Evolutionary conservation across 2,329 filamentous ascomycete genomes (phyloP).

Genomic region (Dendrostoma leiphaemia): DNA sequence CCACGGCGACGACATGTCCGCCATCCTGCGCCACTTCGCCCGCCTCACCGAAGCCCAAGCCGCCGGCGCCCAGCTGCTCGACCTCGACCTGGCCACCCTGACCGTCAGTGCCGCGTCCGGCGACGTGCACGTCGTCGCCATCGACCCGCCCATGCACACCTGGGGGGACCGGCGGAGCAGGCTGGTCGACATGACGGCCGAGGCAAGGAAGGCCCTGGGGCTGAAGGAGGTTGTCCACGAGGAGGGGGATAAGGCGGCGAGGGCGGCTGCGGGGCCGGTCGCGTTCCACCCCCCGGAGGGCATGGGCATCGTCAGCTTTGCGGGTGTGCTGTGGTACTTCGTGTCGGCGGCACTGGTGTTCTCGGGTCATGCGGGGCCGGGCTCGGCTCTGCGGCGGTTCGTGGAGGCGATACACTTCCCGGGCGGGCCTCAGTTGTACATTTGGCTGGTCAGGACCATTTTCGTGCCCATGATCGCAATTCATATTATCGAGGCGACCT

Average conservation of each 20-base stretch:
- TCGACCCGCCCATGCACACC: slow-evolving; percentile 68
- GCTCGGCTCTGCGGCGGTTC: slow-evolving; percentile 46
- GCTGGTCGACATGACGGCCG: slow-evolving; percentile 68
- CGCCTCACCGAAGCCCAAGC: slow-evolving; percentile 44
- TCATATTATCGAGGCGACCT: slow-evolving; percentile 63
- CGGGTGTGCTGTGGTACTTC: slow-evolving; percentile 53
- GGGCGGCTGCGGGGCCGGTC: slow-evolving; percentile 36
- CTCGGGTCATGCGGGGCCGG: slow-evolving; percentile 31
- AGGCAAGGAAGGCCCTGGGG: slow-evolving; percentile 56
- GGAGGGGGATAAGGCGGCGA: slow-evolving; percentile 32
- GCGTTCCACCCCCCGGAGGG: slow-evolving; percentile 44
- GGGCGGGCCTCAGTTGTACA: slow-evolving; percentile 56
- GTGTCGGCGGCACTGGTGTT: slow-evolving; percentile 11
- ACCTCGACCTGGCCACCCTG: slow-evolving; percentile 64
- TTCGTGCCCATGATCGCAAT: slow-evolving; percentile 58
- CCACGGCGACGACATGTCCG: slow-evolving; percentile 70
- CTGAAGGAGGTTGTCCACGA: slow-evolving; percentile 30
- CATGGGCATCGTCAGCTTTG: slow-evolving; percentile 52
- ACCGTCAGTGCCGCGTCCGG: slow-evolving; percentile 52
- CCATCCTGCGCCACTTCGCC: slow-evolving; percentile 75
- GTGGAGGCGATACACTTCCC: slow-evolving; percentile 51
- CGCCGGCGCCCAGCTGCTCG: slow-evolving; percentile 51
- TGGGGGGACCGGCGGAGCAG: slow-evolving; percentile 67
- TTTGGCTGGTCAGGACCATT: slow-evolving; percentile 57
- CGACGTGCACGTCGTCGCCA: slow-evolving; percentile 53